phyloP scores from a whole-genome alignment of 129 eudicot genomes.

The Oenanthe sinensis region DNA sequence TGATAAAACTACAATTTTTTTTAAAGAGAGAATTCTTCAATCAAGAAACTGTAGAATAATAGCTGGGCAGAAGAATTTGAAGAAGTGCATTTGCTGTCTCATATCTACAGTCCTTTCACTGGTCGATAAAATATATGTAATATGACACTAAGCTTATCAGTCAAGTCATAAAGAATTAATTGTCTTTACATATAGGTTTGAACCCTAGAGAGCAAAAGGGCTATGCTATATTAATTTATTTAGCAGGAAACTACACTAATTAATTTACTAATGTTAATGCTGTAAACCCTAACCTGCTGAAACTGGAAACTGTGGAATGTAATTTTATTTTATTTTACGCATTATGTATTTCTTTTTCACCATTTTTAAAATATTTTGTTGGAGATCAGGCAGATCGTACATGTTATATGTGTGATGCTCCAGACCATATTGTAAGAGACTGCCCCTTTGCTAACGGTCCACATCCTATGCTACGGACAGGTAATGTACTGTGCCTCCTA shows the following conservation, averaged over 20 bases:
- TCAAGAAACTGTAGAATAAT: neutral
- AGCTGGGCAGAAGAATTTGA: neutral
- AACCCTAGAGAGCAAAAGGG: neutral
- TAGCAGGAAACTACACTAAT: neutral
- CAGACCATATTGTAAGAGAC: conserved; percentile 71
- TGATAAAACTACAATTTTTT: neutral
- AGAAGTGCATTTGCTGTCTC: neutral
- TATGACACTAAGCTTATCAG: neutral
- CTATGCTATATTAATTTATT: neutral
- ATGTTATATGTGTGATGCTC: conserved; percentile 79
- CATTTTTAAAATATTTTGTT: conserved; percentile 6
- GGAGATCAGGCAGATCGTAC: conserved; percentile 47
- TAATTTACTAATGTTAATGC: neutral
- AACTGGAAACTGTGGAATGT: neutral
- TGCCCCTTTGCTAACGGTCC: conserved; percentile 50
- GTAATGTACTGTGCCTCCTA: conserved; percentile 17
- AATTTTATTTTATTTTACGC: neutral
- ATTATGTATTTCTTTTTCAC: neutral
- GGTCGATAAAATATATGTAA: neutral
- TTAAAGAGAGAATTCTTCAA: neutral
- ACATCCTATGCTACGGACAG: conserved; percentile 37
- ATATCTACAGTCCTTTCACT: neutral
- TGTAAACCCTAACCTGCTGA: neutral
- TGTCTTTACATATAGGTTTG: neutral
- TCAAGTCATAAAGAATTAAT: neutral